Evolutionary conservation across 108 stramenopile genomes (phyloP), one percentile per base, ranked within the genome.

Genomic region (Fistulifera pelliculosa): DNA sequence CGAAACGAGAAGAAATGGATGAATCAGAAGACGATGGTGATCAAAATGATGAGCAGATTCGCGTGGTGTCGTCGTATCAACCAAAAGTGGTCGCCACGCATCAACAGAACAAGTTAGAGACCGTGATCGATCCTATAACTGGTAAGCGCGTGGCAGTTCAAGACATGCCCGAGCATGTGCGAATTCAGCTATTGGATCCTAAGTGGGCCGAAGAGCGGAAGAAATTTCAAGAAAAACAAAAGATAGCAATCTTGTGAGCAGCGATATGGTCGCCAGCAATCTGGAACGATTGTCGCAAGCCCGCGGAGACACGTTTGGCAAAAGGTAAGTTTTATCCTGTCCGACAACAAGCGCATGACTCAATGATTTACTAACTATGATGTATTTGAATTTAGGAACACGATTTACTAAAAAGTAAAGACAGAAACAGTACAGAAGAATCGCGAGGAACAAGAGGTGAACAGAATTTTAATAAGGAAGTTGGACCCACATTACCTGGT

Each of bases 131-230:
- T 63, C 98, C 98, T 14, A 82, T 97, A 27, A 93, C 90, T 19
- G 94, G 94, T 0, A 87, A 93, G 67, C 82, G 70, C 24, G 76
- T 99, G 5, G 65, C 89, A 12, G 72, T 94, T 0, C 69, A 74
- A 18, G 81, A 95, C 38, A 65, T 96, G 77, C 69, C 86, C 11
- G 98, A 99, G 61, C 96, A 97, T 69, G 90, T 99, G 95, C 85
- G 98, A 23, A 96, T 99, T 64, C 96, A 97, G 63, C 73, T 97
- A 11, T 49, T 99, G 47, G 98, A 99, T 77, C 96, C 98, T 0
- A 96, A 91, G 72, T 93, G 93, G 80, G 89, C 90, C 38, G 84
- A 96, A 68, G 90, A 95, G 73, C 64, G 69, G 17, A 71, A 67
- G 39, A 78, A 88, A 44, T 94, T 95, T 47, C 81, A 78, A 47